A percentile compares a stretch with the other conserved stretches of the same genome.
Evolutionary conservation across 2,329 filamentous ascomycete species (phyloP).

Genomic region (Sclerotinia spermophila): DNA sequence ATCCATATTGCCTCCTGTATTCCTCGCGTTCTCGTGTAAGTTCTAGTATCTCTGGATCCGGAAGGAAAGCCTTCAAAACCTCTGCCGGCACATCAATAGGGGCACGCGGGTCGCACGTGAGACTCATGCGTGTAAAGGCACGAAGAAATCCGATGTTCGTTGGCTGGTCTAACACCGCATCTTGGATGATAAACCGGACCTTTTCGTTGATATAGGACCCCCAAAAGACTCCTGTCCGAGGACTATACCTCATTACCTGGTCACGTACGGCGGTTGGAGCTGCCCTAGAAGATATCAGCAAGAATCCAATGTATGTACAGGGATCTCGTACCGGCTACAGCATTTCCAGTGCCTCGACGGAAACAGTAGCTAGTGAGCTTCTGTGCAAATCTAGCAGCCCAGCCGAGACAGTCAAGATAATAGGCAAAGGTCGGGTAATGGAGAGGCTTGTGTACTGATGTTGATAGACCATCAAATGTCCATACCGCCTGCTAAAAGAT

Average conservation of each 20-base stretch:
- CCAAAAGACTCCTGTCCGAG: slow-evolving; percentile 6
- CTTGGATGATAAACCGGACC: not conserved
- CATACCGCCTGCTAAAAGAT: slow-evolving; percentile 22
- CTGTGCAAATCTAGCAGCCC: not conserved
- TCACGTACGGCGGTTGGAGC: not conserved
- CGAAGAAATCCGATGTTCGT: not conserved
- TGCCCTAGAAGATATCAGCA: not conserved
- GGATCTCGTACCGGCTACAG: not conserved
- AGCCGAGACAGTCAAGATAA: not conserved
- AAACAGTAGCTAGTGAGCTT: not conserved
- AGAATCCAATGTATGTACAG: not conserved
- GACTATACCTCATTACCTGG: slow-evolving; percentile 1
- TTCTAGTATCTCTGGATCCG: not conserved
- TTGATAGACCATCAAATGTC: not conserved
- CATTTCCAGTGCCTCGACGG: not conserved
- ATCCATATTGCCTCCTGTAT: no score
- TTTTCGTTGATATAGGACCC: slow-evolving; percentile 7
- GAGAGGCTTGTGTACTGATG: not conserved
- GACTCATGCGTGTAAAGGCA: not conserved
- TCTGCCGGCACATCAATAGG: not conserved
- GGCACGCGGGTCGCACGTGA: not conserved
- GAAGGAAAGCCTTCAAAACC: not conserved
- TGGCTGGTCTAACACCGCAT: slow-evolving; percentile 5
- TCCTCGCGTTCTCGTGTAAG: no score
- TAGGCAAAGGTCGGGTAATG: not conserved